Percentiles rank a stretch among this genome's conserved stretches.
Conservation (phyloP, 2,329 filamentous ascomycete genomes). For the Sordariomycetes sp. region DNA sequence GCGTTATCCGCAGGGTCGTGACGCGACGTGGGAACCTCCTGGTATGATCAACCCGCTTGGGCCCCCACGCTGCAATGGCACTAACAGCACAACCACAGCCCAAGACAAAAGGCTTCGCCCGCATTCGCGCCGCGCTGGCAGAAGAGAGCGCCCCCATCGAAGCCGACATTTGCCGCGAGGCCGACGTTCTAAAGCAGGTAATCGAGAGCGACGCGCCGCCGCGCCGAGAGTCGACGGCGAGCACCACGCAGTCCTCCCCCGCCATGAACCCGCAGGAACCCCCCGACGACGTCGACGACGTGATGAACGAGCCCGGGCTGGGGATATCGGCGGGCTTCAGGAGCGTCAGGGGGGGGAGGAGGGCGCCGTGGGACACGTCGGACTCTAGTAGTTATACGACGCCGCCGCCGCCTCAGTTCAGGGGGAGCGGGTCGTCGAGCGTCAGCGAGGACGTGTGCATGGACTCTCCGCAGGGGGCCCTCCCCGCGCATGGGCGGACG, state of each 20-base stretch:
- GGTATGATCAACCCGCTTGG: conserved; percentile 34
- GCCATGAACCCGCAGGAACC: conserved; percentile 47
- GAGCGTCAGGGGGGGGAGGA: conserved; percentile 55
- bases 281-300: conserved; percentile 55
- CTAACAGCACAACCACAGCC: conserved; percentile 42
- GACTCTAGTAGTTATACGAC: conserved; percentile 49
- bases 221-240: conserved; percentile 33
- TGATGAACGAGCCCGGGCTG: conserved; percentile 41
- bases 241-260: conserved; percentile 56
- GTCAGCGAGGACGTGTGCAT: conserved; percentile 60
- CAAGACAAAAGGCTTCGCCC: conserved; percentile 90
- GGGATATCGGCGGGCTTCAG: conserved; percentile 54
- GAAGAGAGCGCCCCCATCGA: conserved; percentile 85
- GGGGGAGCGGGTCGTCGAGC: conserved; percentile 45
- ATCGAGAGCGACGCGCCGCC: conserved; percentile 71
- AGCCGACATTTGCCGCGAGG: conserved; percentile 77
- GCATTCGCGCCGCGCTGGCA: conserved; percentile 76
- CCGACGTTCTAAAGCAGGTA: conserved; percentile 90
- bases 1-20: conserved; percentile 70
- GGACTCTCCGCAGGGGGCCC: conserved; percentile 45
- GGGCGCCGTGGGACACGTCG: conserved; percentile 65
- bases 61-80: neutral
- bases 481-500: conserved; percentile 15
- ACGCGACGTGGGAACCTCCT: conserved; percentile 80
- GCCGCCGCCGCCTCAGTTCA: conserved; percentile 52